A percentile compares a stretch with the other conserved stretches of the same genome.
These are phyloP conservation scores for Rhodotorula sp. DNA, from an alignment of 1,284 basidiomycete genomes.

Conservation along the genomic window DNA sequence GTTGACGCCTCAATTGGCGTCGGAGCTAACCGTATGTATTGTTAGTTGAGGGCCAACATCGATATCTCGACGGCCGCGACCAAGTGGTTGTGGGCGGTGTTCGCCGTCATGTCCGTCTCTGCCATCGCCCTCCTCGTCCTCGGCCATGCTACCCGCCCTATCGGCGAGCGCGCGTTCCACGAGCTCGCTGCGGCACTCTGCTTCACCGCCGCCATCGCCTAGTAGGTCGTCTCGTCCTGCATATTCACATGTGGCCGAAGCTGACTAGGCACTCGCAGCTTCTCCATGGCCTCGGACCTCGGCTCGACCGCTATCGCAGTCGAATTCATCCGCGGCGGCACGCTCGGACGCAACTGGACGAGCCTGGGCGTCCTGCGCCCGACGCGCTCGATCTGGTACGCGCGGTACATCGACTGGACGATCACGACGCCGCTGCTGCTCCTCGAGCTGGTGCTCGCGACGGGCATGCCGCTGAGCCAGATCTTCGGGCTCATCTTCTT, in stretches of 20 bases:
- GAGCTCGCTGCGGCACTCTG: conserved; percentile 50
- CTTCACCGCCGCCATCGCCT: conserved; percentile 49
- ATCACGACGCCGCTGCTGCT: conserved; percentile 63
- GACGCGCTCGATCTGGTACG: conserved; percentile 61
- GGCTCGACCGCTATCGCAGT: conserved; percentile 59
- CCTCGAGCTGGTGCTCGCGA: conserved; percentile 59
- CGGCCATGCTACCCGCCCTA: conserved; percentile 52
- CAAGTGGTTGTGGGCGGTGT: conserved; percentile 57
- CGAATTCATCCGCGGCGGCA: conserved; percentile 55
- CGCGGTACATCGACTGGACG: conserved; percentile 61
- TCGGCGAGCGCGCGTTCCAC: conserved; percentile 58
- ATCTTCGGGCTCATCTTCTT: conserved; percentile 62
- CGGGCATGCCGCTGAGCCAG: conserved; percentile 59
- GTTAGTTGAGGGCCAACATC: conserved; percentile 41
- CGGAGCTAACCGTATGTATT: neutral
- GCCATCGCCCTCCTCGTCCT: conserved; percentile 50
- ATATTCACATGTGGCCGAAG: neutral
- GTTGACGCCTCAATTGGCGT: neutral
- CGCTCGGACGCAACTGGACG: conserved; percentile 41
- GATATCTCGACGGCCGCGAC: conserved; percentile 54
- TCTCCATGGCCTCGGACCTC: conserved; percentile 64
- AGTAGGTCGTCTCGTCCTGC: conserved; percentile 21
- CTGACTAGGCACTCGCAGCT: conserved; percentile 48
- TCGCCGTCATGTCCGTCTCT: conserved; percentile 48
- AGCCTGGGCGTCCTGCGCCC: conserved; percentile 42